Evolutionary conservation across 371 early-diverging fungal species (phyloP).

Genomic region (Actinomortierella wolfii): DNA sequence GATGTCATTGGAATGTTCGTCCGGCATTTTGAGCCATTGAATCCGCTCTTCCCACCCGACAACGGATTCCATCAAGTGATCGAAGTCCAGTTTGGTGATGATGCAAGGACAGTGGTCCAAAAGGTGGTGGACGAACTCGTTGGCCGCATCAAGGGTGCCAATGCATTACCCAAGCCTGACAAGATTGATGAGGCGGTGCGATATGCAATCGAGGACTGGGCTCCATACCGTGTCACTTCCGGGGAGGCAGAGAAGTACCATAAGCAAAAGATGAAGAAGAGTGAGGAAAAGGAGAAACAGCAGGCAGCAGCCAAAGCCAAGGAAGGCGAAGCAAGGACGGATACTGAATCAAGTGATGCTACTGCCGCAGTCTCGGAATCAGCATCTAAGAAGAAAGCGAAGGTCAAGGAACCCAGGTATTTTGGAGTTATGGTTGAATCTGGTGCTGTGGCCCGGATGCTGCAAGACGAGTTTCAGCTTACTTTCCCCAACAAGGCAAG

Average conservation of each 20-base stretch:
- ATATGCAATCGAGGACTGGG: conserved; percentile 42
- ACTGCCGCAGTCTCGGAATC: neutral
- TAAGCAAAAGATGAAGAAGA: conserved; percentile 12
- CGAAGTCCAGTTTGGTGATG: conserved; percentile 51
- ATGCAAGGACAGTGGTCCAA: conserved; percentile 47
- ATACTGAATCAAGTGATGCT: neutral
- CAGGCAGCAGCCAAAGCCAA: conserved; percentile 2
- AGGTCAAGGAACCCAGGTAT: conserved; percentile 39
- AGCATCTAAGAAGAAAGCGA: neutral
- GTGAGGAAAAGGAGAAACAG: conserved; percentile 1
- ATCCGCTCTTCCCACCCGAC: conserved; percentile 51
- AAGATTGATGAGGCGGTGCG: conserved; percentile 48
- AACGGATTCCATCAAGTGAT: conserved; percentile 56
- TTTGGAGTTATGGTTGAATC: conserved; percentile 45
- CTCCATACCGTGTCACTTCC: conserved; percentile 30
- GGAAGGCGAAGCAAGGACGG: neutral
- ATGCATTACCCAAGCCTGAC: conserved; percentile 25
- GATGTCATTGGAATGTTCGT: conserved; percentile 60
- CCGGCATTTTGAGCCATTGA: conserved; percentile 53
- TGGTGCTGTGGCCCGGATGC: conserved; percentile 23
- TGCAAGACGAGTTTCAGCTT: conserved; percentile 24
- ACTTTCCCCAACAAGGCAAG: neutral
- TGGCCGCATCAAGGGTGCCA: conserved; percentile 28
- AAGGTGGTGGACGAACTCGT: conserved; percentile 46
- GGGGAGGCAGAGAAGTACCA: conserved; percentile 32